Base-by-base conservation (phyloP, 2,329 filamentous ascomycete species). In the Penicillium sp. region DNA sequence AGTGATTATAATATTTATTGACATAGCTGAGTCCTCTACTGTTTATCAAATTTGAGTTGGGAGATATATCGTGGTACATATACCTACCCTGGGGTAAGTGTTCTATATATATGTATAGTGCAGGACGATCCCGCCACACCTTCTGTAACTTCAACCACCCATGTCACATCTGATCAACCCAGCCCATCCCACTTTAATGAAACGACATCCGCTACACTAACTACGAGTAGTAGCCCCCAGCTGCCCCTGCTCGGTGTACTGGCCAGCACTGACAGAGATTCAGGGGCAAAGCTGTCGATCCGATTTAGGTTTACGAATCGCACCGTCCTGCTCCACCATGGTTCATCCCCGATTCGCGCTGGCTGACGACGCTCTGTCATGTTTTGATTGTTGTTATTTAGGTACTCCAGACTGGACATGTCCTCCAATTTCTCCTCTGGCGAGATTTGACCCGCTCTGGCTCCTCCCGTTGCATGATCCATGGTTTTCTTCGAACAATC, bases 361-460 rank as follows among this genome's bases (percentile, higher is more conserved):
- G 42, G 56, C 54, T 61, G 58, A 58, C 55, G 55, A 62, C 53
- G 49, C 53, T 28, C 47, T 49, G 54, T 54, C 46, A 61, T 56
- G 48, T 49, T 58, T 48, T 56, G 46, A 54, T 55, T 42, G 42
- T 28, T 31, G 24, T 19, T 14, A 8, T 31, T 45, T 33, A 4
- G n/a, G 21, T 31, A 21, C 2, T 24, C 2, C 7, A 13, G 36
- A 13, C 29, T 39, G 16, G 9, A 39, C 10, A 29, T 23, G 19
- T 43, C 54, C 51, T 54, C 39, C 36, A 54, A 52, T 54, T n/a
- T 56, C 48, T 42, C n/a, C 18, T 34, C 21, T n/a, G n/a, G 31
- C 45, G 23, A 52, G 24, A 16, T 13, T 43, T 31, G 43, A 19
- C 33, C 34, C 40, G 42, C 47, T 23, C 21, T 23, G 16, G 13